Conservation (phyloP, 1,284 basidiomycete genomes). For the Neonothopanus nambi region DNA sequence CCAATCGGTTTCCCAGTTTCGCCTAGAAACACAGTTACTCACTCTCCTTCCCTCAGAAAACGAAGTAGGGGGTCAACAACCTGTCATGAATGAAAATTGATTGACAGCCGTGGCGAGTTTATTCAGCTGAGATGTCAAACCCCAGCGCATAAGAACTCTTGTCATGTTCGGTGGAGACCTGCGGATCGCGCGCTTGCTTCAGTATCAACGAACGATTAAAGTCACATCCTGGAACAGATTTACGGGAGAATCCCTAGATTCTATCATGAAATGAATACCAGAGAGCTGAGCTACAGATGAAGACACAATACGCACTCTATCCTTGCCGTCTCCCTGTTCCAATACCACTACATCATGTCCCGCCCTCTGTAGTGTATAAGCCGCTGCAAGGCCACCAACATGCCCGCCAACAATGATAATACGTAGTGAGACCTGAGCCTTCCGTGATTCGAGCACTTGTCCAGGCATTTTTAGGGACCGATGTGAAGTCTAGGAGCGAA, state of each 20-base stretch:
- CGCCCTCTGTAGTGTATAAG: constrained; percentile 40
- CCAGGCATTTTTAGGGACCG: constrained; percentile 24
- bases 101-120: constrained; percentile 31
- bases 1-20: constrained; percentile 36
- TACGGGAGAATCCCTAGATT: constrained; percentile 36
- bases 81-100: constrained; percentile 28
- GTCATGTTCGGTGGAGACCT: constrained; percentile 48
- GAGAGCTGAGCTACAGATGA: not conserved
- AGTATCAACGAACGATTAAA: too few species aligned
- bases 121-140: constrained; percentile 34
- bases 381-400: constrained; percentile 41
- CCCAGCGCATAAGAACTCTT: constrained; percentile 45
- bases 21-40: constrained; percentile 23
- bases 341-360: constrained; percentile 45
- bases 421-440: constrained; percentile 26
- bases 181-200: not conserved
- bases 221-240: not conserved
- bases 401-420: constrained; percentile 43
- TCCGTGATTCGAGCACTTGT: constrained; percentile 19
- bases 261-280: constrained; percentile 20
- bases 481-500: not conserved
- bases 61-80: not conserved
- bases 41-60: constrained; percentile 7
- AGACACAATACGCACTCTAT: constrained; percentile 30
- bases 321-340: constrained; percentile 36